phyloP scores from a whole-genome alignment of 257 asterid genomes.

The Solanum medicagineum region DNA sequence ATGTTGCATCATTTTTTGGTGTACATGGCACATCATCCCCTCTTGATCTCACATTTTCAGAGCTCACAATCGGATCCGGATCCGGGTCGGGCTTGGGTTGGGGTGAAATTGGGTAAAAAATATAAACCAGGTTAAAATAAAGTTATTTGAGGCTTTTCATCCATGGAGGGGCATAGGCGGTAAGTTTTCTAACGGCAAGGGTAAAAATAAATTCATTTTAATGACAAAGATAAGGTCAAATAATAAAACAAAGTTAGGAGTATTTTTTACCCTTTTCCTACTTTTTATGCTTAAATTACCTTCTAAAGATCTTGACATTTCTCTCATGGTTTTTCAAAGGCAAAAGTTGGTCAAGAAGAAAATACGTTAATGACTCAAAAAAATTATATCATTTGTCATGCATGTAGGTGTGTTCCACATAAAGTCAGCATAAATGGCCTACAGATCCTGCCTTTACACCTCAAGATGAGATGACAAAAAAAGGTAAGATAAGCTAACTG shows the following conservation, averaged over 20 bases:
- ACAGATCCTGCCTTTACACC: not conserved
- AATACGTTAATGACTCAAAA: not conserved
- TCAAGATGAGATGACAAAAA: not conserved
- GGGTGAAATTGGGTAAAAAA: no score
- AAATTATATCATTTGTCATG: not conserved
- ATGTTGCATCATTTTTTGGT: constrained; percentile 77
- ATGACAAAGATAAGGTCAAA: no score
- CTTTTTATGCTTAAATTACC: not conserved
- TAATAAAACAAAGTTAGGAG: no score
- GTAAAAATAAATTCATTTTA: no score
- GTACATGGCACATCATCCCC: constrained; percentile 72
- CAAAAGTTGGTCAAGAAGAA: not conserved
- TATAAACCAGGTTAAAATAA: no score
- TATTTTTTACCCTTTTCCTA: no score
- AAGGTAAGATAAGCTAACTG: not conserved
- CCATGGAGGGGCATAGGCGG: no score
- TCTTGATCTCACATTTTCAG: constrained; percentile 51
- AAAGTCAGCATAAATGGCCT: not conserved
- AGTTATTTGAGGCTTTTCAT: no score
- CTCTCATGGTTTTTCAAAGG: not conserved
- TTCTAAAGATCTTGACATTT: not conserved
- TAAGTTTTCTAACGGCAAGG: no score
- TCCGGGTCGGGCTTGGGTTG: no score
- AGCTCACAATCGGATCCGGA: constrained; percentile 60
- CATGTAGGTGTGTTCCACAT: not conserved